Evolutionary conservation across 2,329 filamentous ascomycete species (phyloP), one percentile per base, ranked within the genome.

Genomic region (Dothideomycetes sp.): DNA sequence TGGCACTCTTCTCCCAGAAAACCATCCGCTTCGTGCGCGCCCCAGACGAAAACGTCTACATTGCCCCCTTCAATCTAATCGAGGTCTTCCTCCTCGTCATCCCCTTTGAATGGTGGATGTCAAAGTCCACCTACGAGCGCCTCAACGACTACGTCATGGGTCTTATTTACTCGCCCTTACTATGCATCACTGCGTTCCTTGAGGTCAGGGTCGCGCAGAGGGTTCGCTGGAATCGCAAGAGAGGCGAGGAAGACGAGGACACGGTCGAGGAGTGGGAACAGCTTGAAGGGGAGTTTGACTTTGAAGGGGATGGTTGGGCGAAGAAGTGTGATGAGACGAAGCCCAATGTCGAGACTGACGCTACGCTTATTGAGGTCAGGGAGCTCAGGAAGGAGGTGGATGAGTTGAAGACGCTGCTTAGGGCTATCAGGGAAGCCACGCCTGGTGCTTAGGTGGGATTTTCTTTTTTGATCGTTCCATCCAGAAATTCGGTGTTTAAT

Each of bases 11-110:
- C 62, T 75, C 85, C 0, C 84, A 93, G 50, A 94, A 94, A 63
- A 95, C 91, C 0, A 85, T 96, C 73, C 87, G 94, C 53, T 98
- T 95, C 53, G 85, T 96, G 14, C 84, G 91, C 36, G 91, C 91
- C 0, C 91, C 91, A 0, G 91, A 98, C 52, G 91, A 98, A 60
- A 98, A 98, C 51, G 91, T 98, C 40, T 98, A 91, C 63, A 94
- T 98, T 53, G 80, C 91, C 0, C 91, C 91, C 0, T 84, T 98
- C 62, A 98, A 98, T 58, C 71, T 98, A 2, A 74, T 98, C 44
- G 91, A 98, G 59, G 79, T 96, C 14, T 69, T 94, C 45, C 67
- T 75, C 45, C 73, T 95, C 3, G 74, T 83, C 30, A 55, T 93
- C 0, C 84, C 84, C 0, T 80, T 94, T 38, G 91, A 96, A 66